These are phyloP conservation scores for Ceratocystis cubensis DNA, from an alignment of 2,329 filamentous ascomycete species.

Conservation along the genomic window DNA sequence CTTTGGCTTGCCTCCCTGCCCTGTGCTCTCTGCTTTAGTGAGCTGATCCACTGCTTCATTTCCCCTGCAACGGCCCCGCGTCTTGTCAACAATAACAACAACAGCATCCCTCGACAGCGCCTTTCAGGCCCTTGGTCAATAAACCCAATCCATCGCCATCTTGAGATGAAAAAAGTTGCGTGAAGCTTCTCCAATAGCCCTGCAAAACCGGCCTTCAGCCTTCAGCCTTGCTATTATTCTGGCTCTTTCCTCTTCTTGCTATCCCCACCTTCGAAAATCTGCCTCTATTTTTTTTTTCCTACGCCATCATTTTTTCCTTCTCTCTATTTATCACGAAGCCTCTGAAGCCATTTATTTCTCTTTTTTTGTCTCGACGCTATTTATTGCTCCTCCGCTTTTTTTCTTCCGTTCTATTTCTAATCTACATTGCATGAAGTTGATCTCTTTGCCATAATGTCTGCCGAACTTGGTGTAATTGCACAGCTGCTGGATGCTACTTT, in stretches of 20 bases:
- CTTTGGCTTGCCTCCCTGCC: neutral
- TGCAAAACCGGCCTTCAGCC: constrained; percentile 16
- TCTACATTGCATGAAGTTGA: constrained; percentile 12
- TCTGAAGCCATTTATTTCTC: constrained; percentile 7
- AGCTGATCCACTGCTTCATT: constrained; percentile 1
- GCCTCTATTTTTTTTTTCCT: constrained; percentile 8
- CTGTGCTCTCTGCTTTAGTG: neutral
- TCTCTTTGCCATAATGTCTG: constrained; percentile 36
- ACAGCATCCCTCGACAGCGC: constrained; percentile 4
- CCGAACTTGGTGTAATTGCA: constrained; percentile 50
- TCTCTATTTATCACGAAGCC: constrained; percentile 9
- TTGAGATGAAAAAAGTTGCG: constrained; percentile 13
- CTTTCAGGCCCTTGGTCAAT: constrained; percentile 1
- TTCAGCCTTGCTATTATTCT: constrained; percentile 8
- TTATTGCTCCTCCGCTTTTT: neutral
- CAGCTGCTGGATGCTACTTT: constrained; percentile 83
- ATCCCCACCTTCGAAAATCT: constrained; percentile 9
- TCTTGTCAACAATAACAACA: constrained; percentile 13
- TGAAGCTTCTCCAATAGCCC: neutral
- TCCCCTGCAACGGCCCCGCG: constrained; percentile 17
- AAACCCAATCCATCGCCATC: constrained; percentile 8
- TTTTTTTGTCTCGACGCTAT: neutral
- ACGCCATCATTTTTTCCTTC: constrained; percentile 2
- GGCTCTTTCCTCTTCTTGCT: constrained; percentile 1
- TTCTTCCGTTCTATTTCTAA: constrained; percentile 12